phyloP scores from a whole-genome alignment of 192 early-diverging fungal species.

The Linnemannia zychae region DNA sequence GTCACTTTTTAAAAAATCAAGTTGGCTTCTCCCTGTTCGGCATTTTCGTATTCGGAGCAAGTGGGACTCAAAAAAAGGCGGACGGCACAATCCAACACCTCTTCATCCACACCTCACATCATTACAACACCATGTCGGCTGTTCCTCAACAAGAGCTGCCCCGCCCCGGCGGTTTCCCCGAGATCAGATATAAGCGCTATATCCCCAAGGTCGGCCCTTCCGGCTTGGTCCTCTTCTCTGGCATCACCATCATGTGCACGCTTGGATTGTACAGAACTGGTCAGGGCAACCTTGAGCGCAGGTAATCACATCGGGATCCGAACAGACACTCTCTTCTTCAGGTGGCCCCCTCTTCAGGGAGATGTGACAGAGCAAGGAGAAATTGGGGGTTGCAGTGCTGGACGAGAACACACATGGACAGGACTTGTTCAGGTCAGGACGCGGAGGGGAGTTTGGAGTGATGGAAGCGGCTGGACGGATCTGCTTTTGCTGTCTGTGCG shows the following conservation, averaged over 20 bases:
- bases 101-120: neutral
- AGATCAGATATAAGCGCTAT: constrained; percentile 90
- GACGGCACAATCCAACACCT: neutral
- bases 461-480: neutral
- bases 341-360: too few relatives aligned
- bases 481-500: constrained; percentile 1
- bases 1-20: neutral
- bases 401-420: neutral
- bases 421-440: too few relatives aligned
- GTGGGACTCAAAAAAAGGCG: neutral
- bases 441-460: neutral
- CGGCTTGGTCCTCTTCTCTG: constrained; percentile 85
- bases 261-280: constrained; percentile 85
- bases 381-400: neutral
- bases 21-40: neutral
- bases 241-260: constrained; percentile 78
- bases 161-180: constrained; percentile 84
- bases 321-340: too few relatives aligned
- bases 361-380: too few relatives aligned
- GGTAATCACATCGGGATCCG: constrained; percentile 59
- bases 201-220: constrained; percentile 92
- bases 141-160: constrained; percentile 76
- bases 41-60: constrained; percentile 4
- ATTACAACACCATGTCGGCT: constrained; percentile 33
- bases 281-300: constrained; percentile 76